These are phyloP conservation scores for Lumnitzera racemosa DNA, from an alignment of 345 rosid genomes.

Conservation along the genomic window DNA sequence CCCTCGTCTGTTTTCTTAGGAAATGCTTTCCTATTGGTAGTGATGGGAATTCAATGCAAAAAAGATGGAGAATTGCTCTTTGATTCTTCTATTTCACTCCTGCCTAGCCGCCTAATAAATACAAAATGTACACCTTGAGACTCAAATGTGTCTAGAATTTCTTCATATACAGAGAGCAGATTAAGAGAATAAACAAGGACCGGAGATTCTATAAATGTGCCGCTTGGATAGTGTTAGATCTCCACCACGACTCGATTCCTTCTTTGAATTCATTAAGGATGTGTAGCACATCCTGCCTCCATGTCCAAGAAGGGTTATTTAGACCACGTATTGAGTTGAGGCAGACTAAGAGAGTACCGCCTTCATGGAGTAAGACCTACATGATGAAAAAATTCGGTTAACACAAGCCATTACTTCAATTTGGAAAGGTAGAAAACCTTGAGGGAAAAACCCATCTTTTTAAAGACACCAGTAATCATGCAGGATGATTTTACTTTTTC, in stretches of 20 bases:
- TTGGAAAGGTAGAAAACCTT: neutral
- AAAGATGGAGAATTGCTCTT: neutral
- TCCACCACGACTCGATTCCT: slow-evolving; percentile 10
- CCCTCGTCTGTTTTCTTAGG: too few species aligned
- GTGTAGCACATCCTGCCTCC: slow-evolving; percentile 54
- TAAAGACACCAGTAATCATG: neutral
- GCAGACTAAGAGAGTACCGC: slow-evolving; percentile 88
- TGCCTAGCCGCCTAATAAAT: neutral
- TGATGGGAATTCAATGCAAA: neutral
- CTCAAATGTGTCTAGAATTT: too few species aligned
- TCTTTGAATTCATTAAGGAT: slow-evolving; percentile 26
- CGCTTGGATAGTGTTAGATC: slow-evolving; percentile 21
- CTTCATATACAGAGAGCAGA: neutral
- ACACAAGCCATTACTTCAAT: neutral
- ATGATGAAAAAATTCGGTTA: neutral
- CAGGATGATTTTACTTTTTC: too few species aligned
- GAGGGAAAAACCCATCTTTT: neutral
- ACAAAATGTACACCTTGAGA: slow-evolving; percentile 4
- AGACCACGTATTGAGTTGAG: slow-evolving; percentile 78
- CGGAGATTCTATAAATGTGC: slow-evolving; percentile 19
- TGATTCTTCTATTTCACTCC: neutral
- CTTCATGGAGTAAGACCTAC: slow-evolving; percentile 93
- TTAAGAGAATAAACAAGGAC: neutral
- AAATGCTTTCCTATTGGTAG: too few species aligned
- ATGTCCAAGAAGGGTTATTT: slow-evolving; percentile 81